Conservation (phyloP, 495 filamentous ascomycete genomes). For the Penicillium mononematosum region DNA sequence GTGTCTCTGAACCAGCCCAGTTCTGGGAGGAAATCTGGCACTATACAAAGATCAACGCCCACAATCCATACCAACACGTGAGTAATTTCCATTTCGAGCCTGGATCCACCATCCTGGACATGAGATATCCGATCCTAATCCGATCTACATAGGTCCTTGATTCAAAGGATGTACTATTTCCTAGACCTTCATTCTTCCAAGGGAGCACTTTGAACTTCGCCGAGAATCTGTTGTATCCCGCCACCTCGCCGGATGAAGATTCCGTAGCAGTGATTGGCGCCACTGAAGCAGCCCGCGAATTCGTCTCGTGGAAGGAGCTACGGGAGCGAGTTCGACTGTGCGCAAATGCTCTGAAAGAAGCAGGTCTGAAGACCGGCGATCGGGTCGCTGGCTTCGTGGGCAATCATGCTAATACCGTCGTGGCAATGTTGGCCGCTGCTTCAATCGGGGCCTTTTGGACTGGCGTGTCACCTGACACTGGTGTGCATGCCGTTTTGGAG, state of each 20-base stretch:
- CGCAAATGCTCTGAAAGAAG: slow-evolving; percentile 64
- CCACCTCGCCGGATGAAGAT: slow-evolving; percentile 55
- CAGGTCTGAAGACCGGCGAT: slow-evolving; percentile 63
- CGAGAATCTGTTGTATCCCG: slow-evolving; percentile 84
- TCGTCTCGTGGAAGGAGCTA: slow-evolving; percentile 77
- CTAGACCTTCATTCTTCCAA: slow-evolving; percentile 79
- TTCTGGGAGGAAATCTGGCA: slow-evolving; percentile 91
- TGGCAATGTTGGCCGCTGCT: slow-evolving; percentile 81
- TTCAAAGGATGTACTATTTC: slow-evolving; percentile 68
- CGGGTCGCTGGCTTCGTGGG: slow-evolving; percentile 83
- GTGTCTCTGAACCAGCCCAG: slow-evolving; percentile 65
- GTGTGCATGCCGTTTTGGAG: slow-evolving; percentile 77
- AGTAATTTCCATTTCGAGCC: slow-evolving; percentile 15
- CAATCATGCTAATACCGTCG: slow-evolving; percentile 79
- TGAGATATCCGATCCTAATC: slow-evolving; percentile 8
- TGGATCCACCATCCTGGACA: neutral
- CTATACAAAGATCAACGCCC: slow-evolving; percentile 70
- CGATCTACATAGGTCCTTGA: slow-evolving; percentile 62
- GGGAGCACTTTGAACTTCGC: slow-evolving; percentile 83
- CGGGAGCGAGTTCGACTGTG: slow-evolving; percentile 73
- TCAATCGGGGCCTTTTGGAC: slow-evolving; percentile 89
- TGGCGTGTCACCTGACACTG: slow-evolving; percentile 80
- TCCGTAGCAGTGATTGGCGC: slow-evolving; percentile 66
- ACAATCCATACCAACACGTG: slow-evolving; percentile 61
- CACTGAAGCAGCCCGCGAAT: slow-evolving; percentile 66